phyloP scores from a whole-genome alignment of 805 yeast species.

The Starmerella bombi region DNA sequence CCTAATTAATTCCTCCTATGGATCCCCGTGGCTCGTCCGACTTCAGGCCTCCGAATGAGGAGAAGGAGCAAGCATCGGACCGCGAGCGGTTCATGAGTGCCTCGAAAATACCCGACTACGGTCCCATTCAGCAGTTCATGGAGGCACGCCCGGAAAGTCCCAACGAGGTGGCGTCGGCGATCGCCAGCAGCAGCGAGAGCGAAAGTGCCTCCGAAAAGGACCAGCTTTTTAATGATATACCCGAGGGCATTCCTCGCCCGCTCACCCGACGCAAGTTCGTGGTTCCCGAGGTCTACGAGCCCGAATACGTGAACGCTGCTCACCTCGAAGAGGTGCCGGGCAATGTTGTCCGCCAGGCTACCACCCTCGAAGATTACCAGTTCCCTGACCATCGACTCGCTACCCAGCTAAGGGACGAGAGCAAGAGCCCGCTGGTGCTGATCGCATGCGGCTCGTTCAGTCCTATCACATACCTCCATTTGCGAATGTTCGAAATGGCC shows the following conservation, averaged over 20 bases:
- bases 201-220: constrained; percentile 2
- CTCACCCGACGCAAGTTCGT: constrained; percentile 25
- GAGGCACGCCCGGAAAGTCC: constrained; percentile 8
- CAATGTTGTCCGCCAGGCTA: constrained; percentile 82
- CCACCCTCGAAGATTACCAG: constrained; percentile 47
- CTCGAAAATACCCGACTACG: constrained; percentile 23
- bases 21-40: constrained; percentile 90
- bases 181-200: neutral
- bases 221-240: constrained; percentile 16
- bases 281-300: constrained; percentile 23
- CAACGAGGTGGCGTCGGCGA: constrained; percentile 11
- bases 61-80: constrained; percentile 28
- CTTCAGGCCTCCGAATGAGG: constrained; percentile 70
- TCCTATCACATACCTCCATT: constrained; percentile 86
- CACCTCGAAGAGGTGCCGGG: constrained; percentile 95
- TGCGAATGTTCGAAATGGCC: constrained; percentile 98
- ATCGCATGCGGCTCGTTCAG: constrained; percentile 97
- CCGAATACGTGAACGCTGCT: constrained; percentile 40
- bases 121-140: constrained; percentile 21
- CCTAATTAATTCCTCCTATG: too few species aligned
- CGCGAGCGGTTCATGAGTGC: constrained; percentile 28
- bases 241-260: constrained; percentile 20
- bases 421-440: constrained; percentile 77
- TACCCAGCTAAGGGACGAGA: constrained; percentile 50
- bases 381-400: constrained; percentile 85